Conservation (phyloP, 1,284 basidiomycete species). For the Leucocoprinus gongylophorus region DNA sequence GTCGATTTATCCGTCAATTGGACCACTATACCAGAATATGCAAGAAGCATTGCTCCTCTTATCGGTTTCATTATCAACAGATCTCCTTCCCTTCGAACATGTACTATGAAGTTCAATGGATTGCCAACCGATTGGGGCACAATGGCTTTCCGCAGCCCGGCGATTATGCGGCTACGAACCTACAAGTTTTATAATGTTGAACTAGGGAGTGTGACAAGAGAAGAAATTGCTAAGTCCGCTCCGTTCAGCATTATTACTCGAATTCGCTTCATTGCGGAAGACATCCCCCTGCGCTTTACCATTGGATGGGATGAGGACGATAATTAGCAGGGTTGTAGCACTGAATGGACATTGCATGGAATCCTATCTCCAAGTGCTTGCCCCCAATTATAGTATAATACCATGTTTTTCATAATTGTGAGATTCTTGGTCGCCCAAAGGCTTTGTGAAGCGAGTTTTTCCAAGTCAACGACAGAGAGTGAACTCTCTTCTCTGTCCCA, state of each 20-base stretch:
- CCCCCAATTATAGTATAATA: too few relatives aligned
- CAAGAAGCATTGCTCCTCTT: background rate
- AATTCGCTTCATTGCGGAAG: background rate
- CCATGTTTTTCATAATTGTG: too few relatives aligned
- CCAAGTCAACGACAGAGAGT: too few relatives aligned
- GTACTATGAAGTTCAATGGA: background rate
- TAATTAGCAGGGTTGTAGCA: too few relatives aligned
- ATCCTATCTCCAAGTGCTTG: too few relatives aligned
- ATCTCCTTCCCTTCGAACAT: background rate
- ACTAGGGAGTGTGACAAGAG: background rate
- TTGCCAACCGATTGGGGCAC: background rate
- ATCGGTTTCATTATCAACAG: background rate
- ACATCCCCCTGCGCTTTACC: background rate
- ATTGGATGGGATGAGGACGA: background rate
- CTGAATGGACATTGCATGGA: too few relatives aligned
- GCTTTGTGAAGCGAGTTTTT: too few relatives aligned
- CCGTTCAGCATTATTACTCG: background rate
- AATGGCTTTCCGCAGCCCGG: background rate
- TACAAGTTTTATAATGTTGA: background rate
- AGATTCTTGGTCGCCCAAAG: too few relatives aligned
- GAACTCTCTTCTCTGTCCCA: background rate
- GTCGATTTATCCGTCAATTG: background rate
- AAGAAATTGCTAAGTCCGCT: background rate
- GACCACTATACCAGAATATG: background rate
- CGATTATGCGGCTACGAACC: background rate